A percentile compares a stretch with the other conserved stretches of the same genome.
These are phyloP conservation scores for Selaginella tamariscina DNA, from an alignment of 75 land plant genomes.

Conservation along the genomic window DNA sequence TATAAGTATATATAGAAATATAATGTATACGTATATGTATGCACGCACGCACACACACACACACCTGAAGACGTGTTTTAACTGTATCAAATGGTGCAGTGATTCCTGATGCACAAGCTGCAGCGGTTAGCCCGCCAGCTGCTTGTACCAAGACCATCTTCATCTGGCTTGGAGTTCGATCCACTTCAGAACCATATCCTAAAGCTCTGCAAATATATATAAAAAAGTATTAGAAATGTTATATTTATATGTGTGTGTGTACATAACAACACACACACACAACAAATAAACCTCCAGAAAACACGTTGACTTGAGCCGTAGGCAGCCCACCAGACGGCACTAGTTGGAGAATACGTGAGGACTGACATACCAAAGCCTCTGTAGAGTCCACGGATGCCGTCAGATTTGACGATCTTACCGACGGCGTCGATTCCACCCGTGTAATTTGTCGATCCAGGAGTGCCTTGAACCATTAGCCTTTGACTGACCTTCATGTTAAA, in stretches of 20 bases:
- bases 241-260: background rate
- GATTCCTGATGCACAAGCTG: slow-evolving; percentile 57
- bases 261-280: background rate
- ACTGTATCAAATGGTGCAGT: slow-evolving; percentile 98
- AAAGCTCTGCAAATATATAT: slow-evolving; percentile 33
- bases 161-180: slow-evolving; percentile 36
- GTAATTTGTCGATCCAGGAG: slow-evolving; percentile 58
- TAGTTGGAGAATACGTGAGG: slow-evolving; percentile 84
- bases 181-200: slow-evolving; percentile 30
- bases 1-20: background rate
- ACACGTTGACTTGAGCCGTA: slow-evolving; percentile 87
- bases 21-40: background rate
- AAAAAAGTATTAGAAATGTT: slow-evolving; percentile 1
- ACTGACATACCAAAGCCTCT: slow-evolving; percentile 96
- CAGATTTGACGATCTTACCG: slow-evolving; percentile 52
- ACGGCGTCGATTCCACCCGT: slow-evolving; percentile 90
- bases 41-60: background rate
- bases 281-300: slow-evolving; percentile 62
- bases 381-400: slow-evolving; percentile 86
- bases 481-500: slow-evolving; percentile 95
- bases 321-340: slow-evolving; percentile 99
- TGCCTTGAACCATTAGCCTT: slow-evolving; percentile 97
- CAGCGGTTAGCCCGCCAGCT: slow-evolving; percentile 65
- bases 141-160: slow-evolving; percentile 68
- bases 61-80: slow-evolving; percentile 93